Evolutionary conservation across 805 yeast species (phyloP), one percentile per base, ranked within the genome.

Genomic region (Starmerella apicola): DNA sequence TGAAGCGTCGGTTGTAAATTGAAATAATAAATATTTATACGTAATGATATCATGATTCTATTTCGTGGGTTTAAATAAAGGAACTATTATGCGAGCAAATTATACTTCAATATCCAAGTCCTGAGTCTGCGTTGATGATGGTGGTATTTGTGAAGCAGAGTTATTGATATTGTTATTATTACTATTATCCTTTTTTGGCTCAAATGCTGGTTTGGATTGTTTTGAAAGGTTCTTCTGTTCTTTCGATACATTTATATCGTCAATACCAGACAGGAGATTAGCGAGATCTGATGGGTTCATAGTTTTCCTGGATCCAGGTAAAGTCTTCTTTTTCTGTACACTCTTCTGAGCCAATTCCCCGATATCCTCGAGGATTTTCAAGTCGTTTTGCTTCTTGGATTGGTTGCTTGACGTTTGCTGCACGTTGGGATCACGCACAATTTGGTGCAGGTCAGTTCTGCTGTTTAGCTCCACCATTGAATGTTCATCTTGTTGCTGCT

Each of bases 401-500:
- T 19, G 18, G 13, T 30, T 13, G 15, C 7, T 13, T 5, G 5
- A 6, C 18, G 32, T 13, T 5, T 12, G 13, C 8, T 10, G 18
- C n/a, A 20, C 18, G 12, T 20, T 32, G 18, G 34, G 21, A n/a
- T 32, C 18, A 18, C 30, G n/a, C 17, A 12, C 17, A 12, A 27
- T 7, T 15, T 27, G 17, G 15, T 27, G 17, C 7, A 27, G 10
- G 15, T 27, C 15, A 17, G 30, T 32, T 10, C 9, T 20, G 10
- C 21, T 32, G 16, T 39, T 39, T 5, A 43, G 32, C 3, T 29
- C 34, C 17, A 3, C n/a, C 27, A 32, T 19, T 19, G 41, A 31
- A 10, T 22, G 17, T 15, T 32, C 34, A 26, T 43, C 46, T 33
- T 36, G 31, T 23, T 18, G 19, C 25, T 35, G 23, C 34, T 38